These are phyloP conservation scores for Exophiala sideris DNA, from an alignment of 2,329 filamentous ascomycete species.

Conservation along the genomic window DNA sequence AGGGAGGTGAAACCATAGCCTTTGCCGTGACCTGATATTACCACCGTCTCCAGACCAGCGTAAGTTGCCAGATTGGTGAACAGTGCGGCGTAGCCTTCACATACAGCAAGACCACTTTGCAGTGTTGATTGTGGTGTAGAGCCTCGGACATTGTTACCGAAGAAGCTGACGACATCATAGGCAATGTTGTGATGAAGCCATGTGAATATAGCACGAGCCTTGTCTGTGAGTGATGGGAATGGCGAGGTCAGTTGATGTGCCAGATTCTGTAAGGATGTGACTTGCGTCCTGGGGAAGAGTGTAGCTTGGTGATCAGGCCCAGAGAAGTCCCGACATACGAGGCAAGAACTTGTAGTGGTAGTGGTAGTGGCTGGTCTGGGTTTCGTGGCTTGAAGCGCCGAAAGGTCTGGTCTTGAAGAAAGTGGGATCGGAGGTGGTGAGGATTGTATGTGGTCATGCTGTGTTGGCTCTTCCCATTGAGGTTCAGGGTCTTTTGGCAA, in stretches of 20 bases:
- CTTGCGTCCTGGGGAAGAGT: slow-evolving; percentile 67
- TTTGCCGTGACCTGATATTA: slow-evolving; percentile 79
- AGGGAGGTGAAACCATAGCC: slow-evolving; percentile 70
- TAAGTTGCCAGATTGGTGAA: slow-evolving; percentile 75
- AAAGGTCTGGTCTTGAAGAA: slow-evolving; percentile 56
- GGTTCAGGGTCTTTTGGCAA: neutral
- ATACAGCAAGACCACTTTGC: slow-evolving; percentile 76
- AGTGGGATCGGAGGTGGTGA: slow-evolving; percentile 51
- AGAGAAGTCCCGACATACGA: slow-evolving; percentile 85
- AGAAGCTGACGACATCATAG: slow-evolving; percentile 80
- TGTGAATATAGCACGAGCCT: slow-evolving; percentile 86
- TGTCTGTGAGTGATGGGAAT: slow-evolving; percentile 80
- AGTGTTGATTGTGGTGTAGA: slow-evolving; percentile 72
- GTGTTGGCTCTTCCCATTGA: slow-evolving; percentile 1
- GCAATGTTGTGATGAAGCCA: slow-evolving; percentile 93
- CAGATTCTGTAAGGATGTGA: slow-evolving; percentile 73
- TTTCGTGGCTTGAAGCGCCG: slow-evolving; percentile 54
- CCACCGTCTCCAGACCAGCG: slow-evolving; percentile 73
- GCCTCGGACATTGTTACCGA: slow-evolving; percentile 63
- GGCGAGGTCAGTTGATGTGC: slow-evolving; percentile 73
- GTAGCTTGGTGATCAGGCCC: slow-evolving; percentile 73
- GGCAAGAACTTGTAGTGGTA: slow-evolving; percentile 52
- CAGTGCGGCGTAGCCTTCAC: slow-evolving; percentile 82
- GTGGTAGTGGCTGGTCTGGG: slow-evolving; percentile 31
- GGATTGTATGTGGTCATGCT: slow-evolving; percentile 5